Percentiles rank a stretch among this genome's conserved stretches.
phyloP scores from a whole-genome alignment of 805 yeast species.

The Kuraishia cidri region DNA sequence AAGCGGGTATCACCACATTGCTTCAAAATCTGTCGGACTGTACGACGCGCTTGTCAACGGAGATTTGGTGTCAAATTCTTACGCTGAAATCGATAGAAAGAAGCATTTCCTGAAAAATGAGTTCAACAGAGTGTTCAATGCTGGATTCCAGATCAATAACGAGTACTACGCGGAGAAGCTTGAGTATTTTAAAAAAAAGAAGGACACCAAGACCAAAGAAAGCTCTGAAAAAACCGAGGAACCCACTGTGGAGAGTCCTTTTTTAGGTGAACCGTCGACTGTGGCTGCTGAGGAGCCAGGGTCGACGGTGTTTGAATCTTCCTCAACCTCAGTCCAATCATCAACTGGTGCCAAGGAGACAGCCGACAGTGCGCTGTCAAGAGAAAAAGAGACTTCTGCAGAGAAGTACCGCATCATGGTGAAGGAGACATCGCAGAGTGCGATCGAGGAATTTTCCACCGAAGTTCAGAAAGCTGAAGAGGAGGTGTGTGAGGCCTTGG shows the following conservation, averaged over 20 bases:
- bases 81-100: constrained; percentile 17
- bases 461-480: constrained; percentile 22
- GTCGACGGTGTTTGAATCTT: no score
- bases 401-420: constrained; percentile 20
- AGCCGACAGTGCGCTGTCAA: no score
- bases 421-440: constrained; percentile 25
- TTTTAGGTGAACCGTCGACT: no score
- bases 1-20: neutral
- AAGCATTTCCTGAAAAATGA: constrained; percentile 19
- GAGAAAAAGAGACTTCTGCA: neutral
- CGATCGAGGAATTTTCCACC: constrained; percentile 25
- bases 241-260: no score
- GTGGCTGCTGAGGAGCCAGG: no score
- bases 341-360: no score
- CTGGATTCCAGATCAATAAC: constrained; percentile 14
- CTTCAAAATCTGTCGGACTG: no score
- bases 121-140: constrained; percentile 17
- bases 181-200: constrained; percentile 1
- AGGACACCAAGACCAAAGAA: constrained; percentile 1
- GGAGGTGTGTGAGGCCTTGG: constrained; percentile 14
- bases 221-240: no score
- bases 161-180: constrained; percentile 2
- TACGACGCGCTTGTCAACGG: no score
- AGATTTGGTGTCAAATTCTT: no score
- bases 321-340: no score